Evolutionary conservation across 495 filamentous ascomycete genomes (phyloP), one percentile per base, ranked within the genome.

Genomic region (Ascodesmis nigricans): DNA sequence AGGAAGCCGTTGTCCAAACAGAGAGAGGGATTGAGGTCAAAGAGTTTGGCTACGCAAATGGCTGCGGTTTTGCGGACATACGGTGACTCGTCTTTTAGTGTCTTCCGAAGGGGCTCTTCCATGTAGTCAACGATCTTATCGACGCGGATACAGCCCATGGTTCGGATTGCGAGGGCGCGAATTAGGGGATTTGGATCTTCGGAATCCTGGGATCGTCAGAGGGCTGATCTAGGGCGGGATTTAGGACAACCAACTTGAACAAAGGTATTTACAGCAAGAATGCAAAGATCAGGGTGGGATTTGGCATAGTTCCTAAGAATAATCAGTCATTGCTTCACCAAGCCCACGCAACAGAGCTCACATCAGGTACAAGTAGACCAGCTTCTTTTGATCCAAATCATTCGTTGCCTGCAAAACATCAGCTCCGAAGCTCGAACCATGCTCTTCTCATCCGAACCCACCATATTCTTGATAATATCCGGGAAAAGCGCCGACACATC

Each of bases 81-180:
- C 0, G 87, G 87, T 31, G 83, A 93, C 57, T 97, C 90, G 56
- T 97, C 87, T 49, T 76, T 74, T 43, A 99, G 63, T 11, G 87
- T 99, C 57, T 99, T 99, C 42, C 87, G 69, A 33, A 99, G 61
- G 15, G 87, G 87, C 53, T 95, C 87, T 57, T 99, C 87, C 87
- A 95, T 93, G 54, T 99, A 99, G 50, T 99, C 90, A 41, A 95
- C 78, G 75, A 99, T 99, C 58, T 99, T 99, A 42, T 95, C 87
- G 40, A 99, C 87, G 26, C 87, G 66, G 40, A 99, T 93, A 55
- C 87, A 95, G 17, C 87, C 87, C 87, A 99, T 99, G n/a, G 87
- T 99, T 25, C 87, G 67, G 52, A 99, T 91, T 28, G 87, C 87
- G 9, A 99, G 63, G 11, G 87, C 87, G 55, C 90, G 65, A 44